A percentile compares a stretch with the other conserved stretches of the same genome.
Evolutionary conservation across 2,329 filamentous ascomycete species (phyloP).

Genomic region (Alternaria metachromatica): DNA sequence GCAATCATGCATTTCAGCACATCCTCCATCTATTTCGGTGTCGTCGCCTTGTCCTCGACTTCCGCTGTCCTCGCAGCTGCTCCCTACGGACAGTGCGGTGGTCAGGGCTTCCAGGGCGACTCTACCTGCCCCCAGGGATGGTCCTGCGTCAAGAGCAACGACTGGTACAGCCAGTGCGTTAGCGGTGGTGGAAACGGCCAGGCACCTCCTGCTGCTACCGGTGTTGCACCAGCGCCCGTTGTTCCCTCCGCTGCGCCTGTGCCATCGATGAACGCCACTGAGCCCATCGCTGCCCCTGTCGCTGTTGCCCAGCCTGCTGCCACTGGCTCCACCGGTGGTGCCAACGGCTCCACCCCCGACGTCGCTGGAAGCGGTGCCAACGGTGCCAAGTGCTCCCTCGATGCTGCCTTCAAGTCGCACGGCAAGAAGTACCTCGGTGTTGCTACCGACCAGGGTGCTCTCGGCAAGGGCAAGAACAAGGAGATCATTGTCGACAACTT

Average conservation of each 20-base stretch:
- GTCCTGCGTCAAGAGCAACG: slow-evolving; percentile 51
- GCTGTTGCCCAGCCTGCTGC: slow-evolving; percentile 1
- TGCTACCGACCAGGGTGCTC: slow-evolving; percentile 61
- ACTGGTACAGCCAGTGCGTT: slow-evolving; percentile 56
- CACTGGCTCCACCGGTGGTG: background rate
- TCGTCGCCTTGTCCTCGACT: slow-evolving; percentile 36
- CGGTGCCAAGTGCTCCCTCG: slow-evolving; percentile 48
- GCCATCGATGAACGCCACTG: slow-evolving; percentile 13
- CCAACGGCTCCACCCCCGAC: slow-evolving; percentile 11
- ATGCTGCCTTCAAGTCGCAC: slow-evolving; percentile 64
- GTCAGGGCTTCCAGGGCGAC: slow-evolving; percentile 49
- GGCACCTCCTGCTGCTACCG: slow-evolving; percentile 5
- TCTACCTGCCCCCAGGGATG: slow-evolving; percentile 50
- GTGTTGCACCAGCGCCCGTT: slow-evolving; percentile 3
- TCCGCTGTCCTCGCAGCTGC: slow-evolving; percentile 35
- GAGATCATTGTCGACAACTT: slow-evolving; percentile 67
- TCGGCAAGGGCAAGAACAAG: slow-evolving; percentile 59
- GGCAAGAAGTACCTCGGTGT: slow-evolving; percentile 72
- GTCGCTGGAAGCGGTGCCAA: slow-evolving; percentile 23
- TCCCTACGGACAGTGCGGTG: slow-evolving; percentile 56
- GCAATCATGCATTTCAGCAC: slow-evolving; percentile 30
- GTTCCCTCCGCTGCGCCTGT: slow-evolving; percentile 8
- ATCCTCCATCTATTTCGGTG: slow-evolving; percentile 33
- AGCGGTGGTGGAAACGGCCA: slow-evolving; percentile 5
- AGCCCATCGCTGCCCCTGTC: slow-evolving; percentile 7